Conservation (phyloP, 2,329 filamentous ascomycete species). For the Aspergillus spinulosporus region DNA sequence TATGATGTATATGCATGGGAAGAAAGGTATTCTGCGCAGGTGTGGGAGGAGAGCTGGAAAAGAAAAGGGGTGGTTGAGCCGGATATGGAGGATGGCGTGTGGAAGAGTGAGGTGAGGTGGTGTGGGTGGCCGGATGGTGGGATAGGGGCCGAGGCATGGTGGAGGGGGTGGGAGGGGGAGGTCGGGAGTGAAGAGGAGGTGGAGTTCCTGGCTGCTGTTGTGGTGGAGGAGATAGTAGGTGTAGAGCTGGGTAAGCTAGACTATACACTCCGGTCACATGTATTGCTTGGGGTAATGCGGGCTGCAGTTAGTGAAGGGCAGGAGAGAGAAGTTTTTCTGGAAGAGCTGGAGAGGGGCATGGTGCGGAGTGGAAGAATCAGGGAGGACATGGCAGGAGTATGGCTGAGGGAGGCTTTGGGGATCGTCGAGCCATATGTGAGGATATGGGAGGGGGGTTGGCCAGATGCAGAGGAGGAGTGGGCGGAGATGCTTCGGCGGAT, state of each 20-base stretch:
- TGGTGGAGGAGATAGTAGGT: conserved; percentile 23
- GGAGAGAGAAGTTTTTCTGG: conserved; percentile 22
- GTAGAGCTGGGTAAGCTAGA: conserved; percentile 21
- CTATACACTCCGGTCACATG: conserved; percentile 22
- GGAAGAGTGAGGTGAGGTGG: conserved; percentile 19
- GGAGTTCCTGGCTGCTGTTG: conserved; percentile 24
- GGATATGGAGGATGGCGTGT: conserved; percentile 17
- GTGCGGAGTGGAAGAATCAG: conserved; percentile 19
- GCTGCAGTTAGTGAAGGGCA: conserved; percentile 19
- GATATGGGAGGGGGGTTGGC: conserved; percentile 24
- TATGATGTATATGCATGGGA: conserved; percentile 21
- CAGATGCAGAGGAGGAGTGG: conserved; percentile 20
- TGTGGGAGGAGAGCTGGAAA: conserved; percentile 14
- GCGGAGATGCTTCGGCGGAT: conserved; percentile 23
- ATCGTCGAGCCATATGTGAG: conserved; percentile 24
- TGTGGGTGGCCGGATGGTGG: conserved; percentile 28
- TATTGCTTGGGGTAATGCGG: conserved; percentile 23
- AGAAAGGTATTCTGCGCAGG: conserved; percentile 18
- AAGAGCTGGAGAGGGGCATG: conserved; percentile 23
- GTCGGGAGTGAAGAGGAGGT: conserved; percentile 25
- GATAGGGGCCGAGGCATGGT: conserved; percentile 19
- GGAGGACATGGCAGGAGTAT: conserved; percentile 19
- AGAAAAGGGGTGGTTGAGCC: conserved; percentile 15
- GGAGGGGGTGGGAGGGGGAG: conserved; percentile 26
- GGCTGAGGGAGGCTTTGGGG: conserved; percentile 22